Base-by-base conservation (phyloP, 1,284 basidiomycete species). In the Apiotrichum mycotoxinovorans region DNA sequence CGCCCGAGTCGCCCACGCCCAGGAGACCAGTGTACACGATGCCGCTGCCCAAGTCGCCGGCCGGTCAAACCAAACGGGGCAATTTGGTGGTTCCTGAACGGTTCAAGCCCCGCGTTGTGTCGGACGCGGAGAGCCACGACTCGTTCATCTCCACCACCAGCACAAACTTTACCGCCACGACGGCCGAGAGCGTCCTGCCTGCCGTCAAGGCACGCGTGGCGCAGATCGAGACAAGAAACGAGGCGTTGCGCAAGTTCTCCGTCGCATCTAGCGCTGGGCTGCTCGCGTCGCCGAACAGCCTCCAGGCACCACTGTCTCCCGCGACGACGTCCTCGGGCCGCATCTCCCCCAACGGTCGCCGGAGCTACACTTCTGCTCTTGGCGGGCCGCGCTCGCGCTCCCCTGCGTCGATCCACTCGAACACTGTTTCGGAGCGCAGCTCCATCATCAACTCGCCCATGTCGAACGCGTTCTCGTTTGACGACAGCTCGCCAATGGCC, bases 181-280 rank as follows among this genome's bases (percentile, higher is more conserved):
- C 52, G 18, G 45, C 47, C 15, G 57, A 52, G 8, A 49, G 52
- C 18, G 50, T 62, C 34, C 56, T 73, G 3, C 72, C 72, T 22
- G 57, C 64, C 1, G 62, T 72, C 33, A 56, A 62, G 48, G 65
- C 55, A 25, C 73, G 72, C 54, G 70, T 76, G 20, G 66, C 62
- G 10, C 69, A 72, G 54, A 58, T 77, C 30, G 70, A 77, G 52
- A 63, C 63, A 20, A 61, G 74, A 11, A 65, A 73, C 27, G 67
- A 72, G 50, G 70, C 72, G 0, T 56, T 74, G 37, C 59, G 71
- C 20, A 69, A 69, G 44, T 72, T 75, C 52, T 67, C 68, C 22
- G 68, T 73, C n/a, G 62, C 61, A 1, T 64, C 65, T 7, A 64
- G 63, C 10, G 61, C 61, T 1, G 57, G 49, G 10, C 38, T 52